These are phyloP conservation scores for Citrullus colocynthis DNA, from an alignment of 306 rosid genomes.

Conservation along the genomic window DNA sequence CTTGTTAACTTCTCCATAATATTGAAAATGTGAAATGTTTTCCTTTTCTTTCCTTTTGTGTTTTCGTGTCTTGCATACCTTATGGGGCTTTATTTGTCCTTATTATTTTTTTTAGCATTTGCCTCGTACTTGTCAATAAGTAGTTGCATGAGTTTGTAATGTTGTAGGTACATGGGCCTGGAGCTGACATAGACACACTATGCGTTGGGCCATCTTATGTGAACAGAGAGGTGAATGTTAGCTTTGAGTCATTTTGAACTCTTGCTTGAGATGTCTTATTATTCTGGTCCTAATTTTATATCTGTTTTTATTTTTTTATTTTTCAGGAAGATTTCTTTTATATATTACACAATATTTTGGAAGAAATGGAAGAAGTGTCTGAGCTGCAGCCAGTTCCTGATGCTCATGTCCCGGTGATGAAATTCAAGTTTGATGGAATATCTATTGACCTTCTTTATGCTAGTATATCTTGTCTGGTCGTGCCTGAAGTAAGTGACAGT, in stretches of 20 bases:
- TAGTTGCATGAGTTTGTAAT: not conserved
- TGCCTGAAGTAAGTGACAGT: conserved; percentile 65
- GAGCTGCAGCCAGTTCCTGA: conserved; percentile 88
- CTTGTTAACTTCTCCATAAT: not conserved
- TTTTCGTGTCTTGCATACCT: not conserved
- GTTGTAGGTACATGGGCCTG: conserved; percentile 73
- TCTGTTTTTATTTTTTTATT: conserved; percentile 4
- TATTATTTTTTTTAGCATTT: not conserved
- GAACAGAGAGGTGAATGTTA: conserved; percentile 48
- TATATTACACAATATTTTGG: conserved; percentile 56
- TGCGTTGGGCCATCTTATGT: conserved; percentile 85
- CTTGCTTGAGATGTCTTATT: not conserved
- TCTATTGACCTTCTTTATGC: conserved; percentile 95
- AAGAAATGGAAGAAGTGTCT: conserved; percentile 80
- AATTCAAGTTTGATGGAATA: conserved; percentile 90
- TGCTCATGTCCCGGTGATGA: conserved; percentile 99
- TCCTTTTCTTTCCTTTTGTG: not conserved
- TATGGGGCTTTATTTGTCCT: not conserved
- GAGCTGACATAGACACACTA: conserved; percentile 75
- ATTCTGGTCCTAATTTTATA: not conserved
- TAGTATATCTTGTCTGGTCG: conserved; percentile 73
- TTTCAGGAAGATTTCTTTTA: conserved; percentile 84
- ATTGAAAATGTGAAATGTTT: not conserved
- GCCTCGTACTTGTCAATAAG: not conserved
- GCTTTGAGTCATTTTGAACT: not conserved